Evolutionary conservation across 1,139 yeast genomes (phyloP).

Genomic region (Taiozyma sp.): DNA sequence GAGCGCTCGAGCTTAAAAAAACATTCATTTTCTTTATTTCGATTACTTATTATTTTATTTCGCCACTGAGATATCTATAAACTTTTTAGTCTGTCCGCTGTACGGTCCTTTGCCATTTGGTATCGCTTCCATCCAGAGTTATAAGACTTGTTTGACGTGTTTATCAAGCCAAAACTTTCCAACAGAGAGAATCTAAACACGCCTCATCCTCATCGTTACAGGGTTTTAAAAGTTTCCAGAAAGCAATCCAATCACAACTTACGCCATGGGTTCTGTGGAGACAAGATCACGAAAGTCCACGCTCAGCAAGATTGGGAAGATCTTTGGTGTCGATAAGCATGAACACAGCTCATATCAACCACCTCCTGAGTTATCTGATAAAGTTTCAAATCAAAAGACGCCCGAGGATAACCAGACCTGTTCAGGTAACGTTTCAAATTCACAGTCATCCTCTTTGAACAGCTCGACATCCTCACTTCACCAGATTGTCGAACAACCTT

Average conservation of each 20-base stretch:
- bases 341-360: neutral
- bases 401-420: neutral
- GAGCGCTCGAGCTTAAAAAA: neutral
- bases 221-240: neutral
- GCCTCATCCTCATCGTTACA: too few species aligned
- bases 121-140: neutral
- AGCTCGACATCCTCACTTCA: slow-evolving; percentile 15
- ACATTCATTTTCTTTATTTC: neutral
- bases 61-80: neutral
- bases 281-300: slow-evolving; percentile 25
- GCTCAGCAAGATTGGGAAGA: slow-evolving; percentile 27
- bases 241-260: neutral
- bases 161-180: neutral
- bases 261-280: slow-evolving; percentile 6
- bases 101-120: neutral
- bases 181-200: neutral
- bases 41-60: neutral
- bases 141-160: neutral
- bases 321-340: slow-evolving; percentile 23
- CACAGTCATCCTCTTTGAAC: slow-evolving; percentile 10
- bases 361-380: neutral
- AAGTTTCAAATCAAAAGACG: neutral
- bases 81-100: neutral
- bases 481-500: slow-evolving; percentile 7
- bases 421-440: neutral